Base-by-base conservation (phyloP, 306 rosid species). In the Quercus bicolor region DNA sequence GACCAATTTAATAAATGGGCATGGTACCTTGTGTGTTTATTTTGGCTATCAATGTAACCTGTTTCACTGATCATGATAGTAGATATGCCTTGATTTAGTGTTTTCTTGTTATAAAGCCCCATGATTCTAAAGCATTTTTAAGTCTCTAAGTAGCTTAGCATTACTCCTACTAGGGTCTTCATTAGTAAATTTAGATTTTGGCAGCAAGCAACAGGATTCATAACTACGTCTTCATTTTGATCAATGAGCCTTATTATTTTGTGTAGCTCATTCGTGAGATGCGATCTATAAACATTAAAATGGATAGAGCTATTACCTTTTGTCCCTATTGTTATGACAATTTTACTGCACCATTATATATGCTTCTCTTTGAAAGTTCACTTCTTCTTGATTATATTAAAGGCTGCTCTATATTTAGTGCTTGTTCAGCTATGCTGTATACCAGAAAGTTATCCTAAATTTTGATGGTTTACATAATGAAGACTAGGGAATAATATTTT, bases 361-460 rank as follows among this genome's bases (percentile, higher is more conserved):
- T 60, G 60, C 40, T 62, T 78, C 70, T 13, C 20, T 12, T 70
- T 84, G 21, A 69, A 61, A 69, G 28, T 69, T 37, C 37, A 68
- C 31, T 11, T 48, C 53, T 45, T 57, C 11, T 55, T 62, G 26
- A 64, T 62, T 40, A 37, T 75, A 16, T 37, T 28, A 12, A 59
- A 33, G 52, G 52, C 56, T 28, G 72, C 51, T 65, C 57, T 51
- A 3, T 13, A 34, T 66, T 48, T 59, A 23, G 16, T 29, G 5
- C 43, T 21, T 33, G 24, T 34, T 37, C 33, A n/a, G 54, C 31
- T 43, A 34, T 45, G 28, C 70, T 68, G 31, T 18, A 55, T 68
- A 1, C 8, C 23, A 4, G 65, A 16, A 6, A 40, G 3, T 40
- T 57, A 16, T 72, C 31, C 76, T 21, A 21, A 10, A 54, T 18